A percentile compares a stretch with the other conserved stretches of the same genome.
phyloP scores from a whole-genome alignment of 305 asterid species.

The Caryopteris hybrid region DNA sequence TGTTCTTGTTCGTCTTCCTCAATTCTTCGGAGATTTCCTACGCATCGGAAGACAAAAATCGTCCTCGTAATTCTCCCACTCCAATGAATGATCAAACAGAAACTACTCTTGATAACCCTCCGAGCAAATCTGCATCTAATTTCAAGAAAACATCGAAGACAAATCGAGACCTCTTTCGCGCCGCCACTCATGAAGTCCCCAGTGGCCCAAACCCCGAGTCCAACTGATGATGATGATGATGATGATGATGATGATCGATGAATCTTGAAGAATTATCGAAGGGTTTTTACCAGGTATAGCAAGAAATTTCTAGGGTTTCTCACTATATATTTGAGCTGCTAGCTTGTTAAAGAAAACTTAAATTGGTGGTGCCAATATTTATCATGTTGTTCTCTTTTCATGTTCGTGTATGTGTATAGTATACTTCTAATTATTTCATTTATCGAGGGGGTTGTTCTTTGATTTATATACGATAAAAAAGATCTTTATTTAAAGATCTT shows the following conservation, averaged over 20 bases:
- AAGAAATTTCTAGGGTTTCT: not conserved
- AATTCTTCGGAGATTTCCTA: not conserved
- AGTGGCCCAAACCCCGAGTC: slow-evolving; percentile 85
- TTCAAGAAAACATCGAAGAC: not conserved
- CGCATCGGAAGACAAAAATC: slow-evolving; percentile 17
- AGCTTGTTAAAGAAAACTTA: not conserved
- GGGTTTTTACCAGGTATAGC: slow-evolving; percentile 9
- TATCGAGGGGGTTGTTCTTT: not conserved
- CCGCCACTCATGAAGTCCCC: slow-evolving; percentile 71
- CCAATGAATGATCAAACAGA: slow-evolving; percentile 2
- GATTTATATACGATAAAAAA: not conserved
- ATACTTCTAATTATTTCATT: not conserved
- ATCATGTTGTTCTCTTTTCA: not conserved
- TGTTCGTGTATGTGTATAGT: not conserved
- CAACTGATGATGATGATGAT: slow-evolving; percentile 38
- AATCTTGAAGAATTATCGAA: not conserved
- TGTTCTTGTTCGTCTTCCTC: slow-evolving; percentile 31
- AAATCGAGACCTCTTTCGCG: slow-evolving; percentile 27
- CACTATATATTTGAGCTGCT: not conserved
- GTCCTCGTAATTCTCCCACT: not conserved
- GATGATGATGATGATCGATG: not conserved
- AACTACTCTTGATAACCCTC: slow-evolving; percentile 10
- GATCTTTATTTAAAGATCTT: not conserved
- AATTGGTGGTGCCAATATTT: not conserved
- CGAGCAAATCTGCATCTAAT: not conserved